A percentile compares a stretch with the other conserved stretches of the same genome.
These are phyloP conservation scores for Termitomyces bulborhizus DNA, from an alignment of 768 basidiomycete genomes.

Conservation along the genomic window DNA sequence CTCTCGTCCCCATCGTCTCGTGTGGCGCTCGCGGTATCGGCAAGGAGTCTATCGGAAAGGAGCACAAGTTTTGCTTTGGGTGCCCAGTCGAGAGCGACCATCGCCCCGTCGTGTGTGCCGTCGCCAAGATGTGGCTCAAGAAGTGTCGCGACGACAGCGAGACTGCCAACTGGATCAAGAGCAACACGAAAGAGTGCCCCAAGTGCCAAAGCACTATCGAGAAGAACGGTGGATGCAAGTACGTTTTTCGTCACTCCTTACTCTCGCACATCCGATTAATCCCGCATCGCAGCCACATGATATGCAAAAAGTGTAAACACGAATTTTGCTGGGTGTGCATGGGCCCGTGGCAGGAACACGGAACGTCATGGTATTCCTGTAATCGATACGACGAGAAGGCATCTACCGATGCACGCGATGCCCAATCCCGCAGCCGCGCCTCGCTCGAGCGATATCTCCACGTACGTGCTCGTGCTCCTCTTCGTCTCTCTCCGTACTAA, in stretches of 20 bases:
- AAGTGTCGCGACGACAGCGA: slow-evolving; percentile 98
- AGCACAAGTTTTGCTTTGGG: slow-evolving; percentile 92
- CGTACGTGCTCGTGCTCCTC: slow-evolving; percentile 36
- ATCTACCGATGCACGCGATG: slow-evolving; percentile 83
- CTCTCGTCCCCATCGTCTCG: slow-evolving; percentile 81
- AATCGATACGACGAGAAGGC: slow-evolving; percentile 95
- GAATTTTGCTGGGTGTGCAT: slow-evolving; percentile 99
- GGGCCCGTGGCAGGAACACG: slow-evolving; percentile 98
- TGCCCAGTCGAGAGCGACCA: slow-evolving; percentile 87
- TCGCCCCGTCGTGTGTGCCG: slow-evolving; percentile 82
- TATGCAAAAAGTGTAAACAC: slow-evolving; percentile 98
- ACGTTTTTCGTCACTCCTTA: slow-evolving; percentile 32
- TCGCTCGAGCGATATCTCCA: slow-evolving; percentile 95
- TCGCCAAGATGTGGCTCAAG: slow-evolving; percentile 91
- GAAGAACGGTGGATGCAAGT: slow-evolving; percentile 99
- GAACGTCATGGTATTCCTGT: slow-evolving; percentile 97
- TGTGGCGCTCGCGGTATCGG: slow-evolving; percentile 64
- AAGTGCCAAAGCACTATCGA: slow-evolving; percentile 98
- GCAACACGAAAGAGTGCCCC: slow-evolving; percentile 97
- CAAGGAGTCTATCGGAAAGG: slow-evolving; percentile 29
- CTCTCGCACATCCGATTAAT: no score
- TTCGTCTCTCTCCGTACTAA: slow-evolving; percentile 1
- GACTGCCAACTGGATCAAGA: slow-evolving; percentile 99
- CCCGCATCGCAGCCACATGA: slow-evolving; percentile 78
- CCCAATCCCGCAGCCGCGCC: slow-evolving; percentile 84